Conservation (phyloP, 352 stramenopile genomes). For the Phytophthora fragariaefolia region DNA sequence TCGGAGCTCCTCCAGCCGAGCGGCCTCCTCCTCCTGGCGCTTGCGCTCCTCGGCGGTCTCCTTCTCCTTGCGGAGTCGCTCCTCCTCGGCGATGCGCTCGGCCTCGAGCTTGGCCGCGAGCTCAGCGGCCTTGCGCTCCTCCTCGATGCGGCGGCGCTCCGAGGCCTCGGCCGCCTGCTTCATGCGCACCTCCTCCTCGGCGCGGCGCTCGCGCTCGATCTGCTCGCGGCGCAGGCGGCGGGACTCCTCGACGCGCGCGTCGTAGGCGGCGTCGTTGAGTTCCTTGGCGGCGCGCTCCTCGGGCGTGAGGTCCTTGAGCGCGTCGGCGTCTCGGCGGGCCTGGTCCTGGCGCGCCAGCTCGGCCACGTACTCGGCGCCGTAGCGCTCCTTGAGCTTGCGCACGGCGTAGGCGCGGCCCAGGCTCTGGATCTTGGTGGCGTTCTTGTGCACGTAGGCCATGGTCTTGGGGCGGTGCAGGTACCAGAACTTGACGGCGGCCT, state of each 20-base stretch:
- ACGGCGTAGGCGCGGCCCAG: conserved; percentile 81
- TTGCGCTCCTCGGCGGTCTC: conserved; percentile 30
- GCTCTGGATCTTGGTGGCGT: conserved; percentile 88
- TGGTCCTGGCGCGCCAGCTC: conserved; percentile 76
- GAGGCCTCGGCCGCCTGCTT: conserved; percentile 55
- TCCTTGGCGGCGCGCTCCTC: conserved; percentile 65
- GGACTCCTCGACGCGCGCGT: conserved; percentile 82
- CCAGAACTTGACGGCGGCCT: conserved; percentile 90
- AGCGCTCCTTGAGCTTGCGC: conserved; percentile 58
- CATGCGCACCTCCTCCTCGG: conserved; percentile 61
- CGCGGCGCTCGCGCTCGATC: conserved; percentile 66
- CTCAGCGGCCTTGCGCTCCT: conserved; percentile 45
- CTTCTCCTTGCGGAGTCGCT: conserved; percentile 30
- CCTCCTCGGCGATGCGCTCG: conserved; percentile 42
- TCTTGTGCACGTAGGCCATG: conserved; percentile 91
- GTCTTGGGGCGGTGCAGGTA: conserved; percentile 90
- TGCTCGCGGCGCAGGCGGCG: conserved; percentile 79
- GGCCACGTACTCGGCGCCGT: conserved; percentile 84
- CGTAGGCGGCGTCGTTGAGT: conserved; percentile 67
- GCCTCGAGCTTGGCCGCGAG: conserved; percentile 43
- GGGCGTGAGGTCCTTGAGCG: conserved; percentile 64
- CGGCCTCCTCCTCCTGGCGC: conserved; percentile 34
- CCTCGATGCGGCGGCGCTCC: conserved; percentile 44
- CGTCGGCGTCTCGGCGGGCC: conserved; percentile 63
- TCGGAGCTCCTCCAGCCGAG: conserved; percentile 35